phyloP scores from a whole-genome alignment of 345 rosid genomes.

The Theobroma cacao region DNA sequence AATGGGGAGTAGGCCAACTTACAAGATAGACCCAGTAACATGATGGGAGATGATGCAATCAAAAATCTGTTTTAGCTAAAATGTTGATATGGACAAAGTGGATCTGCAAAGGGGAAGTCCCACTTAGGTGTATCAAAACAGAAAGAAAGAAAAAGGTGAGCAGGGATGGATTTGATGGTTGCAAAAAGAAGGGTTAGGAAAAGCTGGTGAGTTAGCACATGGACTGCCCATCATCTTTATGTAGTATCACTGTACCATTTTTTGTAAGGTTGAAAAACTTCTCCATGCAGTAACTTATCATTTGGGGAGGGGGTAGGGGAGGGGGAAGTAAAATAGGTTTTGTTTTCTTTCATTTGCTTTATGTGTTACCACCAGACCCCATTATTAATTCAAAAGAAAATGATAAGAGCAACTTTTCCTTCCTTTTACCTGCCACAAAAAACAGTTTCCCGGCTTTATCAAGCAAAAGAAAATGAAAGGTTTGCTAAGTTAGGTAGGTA shows the following conservation, averaged over 20 bases:
- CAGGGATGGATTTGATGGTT: background rate
- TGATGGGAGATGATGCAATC: constrained; percentile 13
- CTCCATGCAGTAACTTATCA: too few relatives aligned
- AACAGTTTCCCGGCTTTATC: constrained; percentile 7
- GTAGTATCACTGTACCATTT: too few relatives aligned
- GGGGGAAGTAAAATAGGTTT: background rate
- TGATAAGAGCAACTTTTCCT: background rate
- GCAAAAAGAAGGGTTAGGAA: background rate
- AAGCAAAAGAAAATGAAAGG: background rate
- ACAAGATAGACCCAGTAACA: constrained; percentile 4
- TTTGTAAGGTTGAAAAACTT: too few relatives aligned
- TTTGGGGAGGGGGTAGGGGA: too few relatives aligned
- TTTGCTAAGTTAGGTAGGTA: constrained; percentile 18
- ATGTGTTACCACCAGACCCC: constrained; percentile 10
- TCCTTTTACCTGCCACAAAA: background rate
- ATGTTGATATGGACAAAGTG: constrained; percentile 9
- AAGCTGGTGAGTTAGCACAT: constrained; percentile 15
- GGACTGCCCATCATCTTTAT: background rate
- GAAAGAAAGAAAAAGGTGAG: background rate
- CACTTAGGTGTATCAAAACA: background rate
- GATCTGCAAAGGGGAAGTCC: constrained; percentile 19
- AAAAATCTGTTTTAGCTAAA: constrained; percentile 15
- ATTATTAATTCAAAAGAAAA: background rate
- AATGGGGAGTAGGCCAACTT: background rate
- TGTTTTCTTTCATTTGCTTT: constrained; percentile 6